These are phyloP conservation scores for Lactifluus hygrophoroides DNA, from an alignment of 768 basidiomycete genomes.

Conservation along the genomic window DNA sequence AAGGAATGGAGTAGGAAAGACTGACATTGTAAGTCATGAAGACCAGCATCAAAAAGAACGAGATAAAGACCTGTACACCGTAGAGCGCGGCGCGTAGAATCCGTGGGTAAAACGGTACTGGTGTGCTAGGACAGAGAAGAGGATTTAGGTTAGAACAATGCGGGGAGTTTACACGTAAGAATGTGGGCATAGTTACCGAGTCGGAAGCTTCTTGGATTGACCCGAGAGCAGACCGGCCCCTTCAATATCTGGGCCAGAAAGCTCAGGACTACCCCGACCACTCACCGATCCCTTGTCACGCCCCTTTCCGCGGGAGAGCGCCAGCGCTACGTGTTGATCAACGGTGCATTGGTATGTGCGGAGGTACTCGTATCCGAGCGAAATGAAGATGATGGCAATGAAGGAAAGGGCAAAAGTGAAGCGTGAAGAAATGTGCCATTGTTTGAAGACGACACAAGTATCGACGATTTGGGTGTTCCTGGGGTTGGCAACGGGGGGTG, in stretches of 20 bases:
- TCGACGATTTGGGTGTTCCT: constrained; percentile 74
- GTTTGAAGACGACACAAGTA: constrained; percentile 73
- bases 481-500: neutral
- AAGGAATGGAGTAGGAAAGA: constrained; percentile 10
- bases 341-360: constrained; percentile 51
- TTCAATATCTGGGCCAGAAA: constrained; percentile 34
- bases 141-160: too few species aligned
- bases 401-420: constrained; percentile 56
- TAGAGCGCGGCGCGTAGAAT: constrained; percentile 61
- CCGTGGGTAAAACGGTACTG: constrained; percentile 43
- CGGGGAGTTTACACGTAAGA: neutral
- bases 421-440: constrained; percentile 64
- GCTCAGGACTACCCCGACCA: constrained; percentile 35
- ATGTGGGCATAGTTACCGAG: constrained; percentile 32
- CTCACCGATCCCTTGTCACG: constrained; percentile 34
- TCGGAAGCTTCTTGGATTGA: constrained; percentile 30
- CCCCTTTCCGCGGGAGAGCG: constrained; percentile 41
- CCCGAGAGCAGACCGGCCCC: constrained; percentile 48
- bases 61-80: constrained; percentile 66
- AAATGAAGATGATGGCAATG: constrained; percentile 53
- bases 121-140: constrained; percentile 34
- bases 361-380: constrained; percentile 75
- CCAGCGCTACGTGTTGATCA: constrained; percentile 49
- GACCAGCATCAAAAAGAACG: constrained; percentile 89
- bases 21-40: constrained; percentile 96